phyloP scores from a whole-genome alignment of 2,329 filamentous ascomycete genomes.

The Xylaria sp. region DNA sequence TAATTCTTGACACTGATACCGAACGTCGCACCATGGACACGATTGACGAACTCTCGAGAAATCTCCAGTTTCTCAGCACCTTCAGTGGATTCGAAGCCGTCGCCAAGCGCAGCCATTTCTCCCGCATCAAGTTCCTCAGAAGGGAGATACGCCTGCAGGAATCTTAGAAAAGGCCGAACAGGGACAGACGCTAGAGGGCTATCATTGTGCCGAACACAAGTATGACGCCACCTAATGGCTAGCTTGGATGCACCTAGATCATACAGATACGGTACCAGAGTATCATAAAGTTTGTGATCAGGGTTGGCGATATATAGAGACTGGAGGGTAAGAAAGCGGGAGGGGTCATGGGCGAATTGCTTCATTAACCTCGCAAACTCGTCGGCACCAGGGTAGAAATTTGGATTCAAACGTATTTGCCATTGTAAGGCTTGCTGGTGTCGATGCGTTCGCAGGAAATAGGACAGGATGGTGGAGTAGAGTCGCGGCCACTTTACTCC shows the following conservation, averaged over 20 bases:
- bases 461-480: constrained; percentile 50
- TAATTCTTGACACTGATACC: constrained; percentile 51
- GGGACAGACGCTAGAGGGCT: constrained; percentile 42
- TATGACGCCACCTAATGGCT: constrained; percentile 52
- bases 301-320: constrained; percentile 49
- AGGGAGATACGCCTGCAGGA: constrained; percentile 50
- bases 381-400: constrained; percentile 45
- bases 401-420: constrained; percentile 50
- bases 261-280: constrained; percentile 55
- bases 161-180: constrained; percentile 52
- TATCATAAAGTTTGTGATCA: constrained; percentile 52
- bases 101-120: constrained; percentile 37
- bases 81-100: constrained; percentile 11
- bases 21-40: constrained; percentile 44
- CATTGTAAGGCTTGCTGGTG: constrained; percentile 47
- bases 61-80: constrained; percentile 23
- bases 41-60: constrained; percentile 41
- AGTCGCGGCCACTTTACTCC: constrained; percentile 52
- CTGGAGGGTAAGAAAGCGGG: constrained; percentile 45
- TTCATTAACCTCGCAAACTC: constrained; percentile 47
- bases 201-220: constrained; percentile 46
- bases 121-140: constrained; percentile 40
- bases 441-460: constrained; percentile 45
- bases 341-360: constrained; percentile 43
- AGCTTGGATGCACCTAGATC: constrained; percentile 47